Conservation (phyloP, 2,329 filamentous ascomycete genomes). For the Uncinocarpus reesii region DNA sequence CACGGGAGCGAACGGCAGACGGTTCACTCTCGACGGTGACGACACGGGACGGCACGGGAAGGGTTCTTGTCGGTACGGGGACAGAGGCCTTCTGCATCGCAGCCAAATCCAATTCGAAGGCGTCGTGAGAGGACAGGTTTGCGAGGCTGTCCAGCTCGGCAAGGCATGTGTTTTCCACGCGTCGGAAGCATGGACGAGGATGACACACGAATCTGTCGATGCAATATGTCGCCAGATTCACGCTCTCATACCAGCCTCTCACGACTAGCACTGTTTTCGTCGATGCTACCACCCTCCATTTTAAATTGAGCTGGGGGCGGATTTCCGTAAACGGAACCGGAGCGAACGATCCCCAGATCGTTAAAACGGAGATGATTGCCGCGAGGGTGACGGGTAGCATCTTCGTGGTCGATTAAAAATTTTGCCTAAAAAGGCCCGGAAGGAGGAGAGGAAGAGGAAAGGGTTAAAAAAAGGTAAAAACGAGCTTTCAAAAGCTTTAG, state of each 20-base stretch:
- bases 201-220: too few relatives aligned
- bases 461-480: not conserved
- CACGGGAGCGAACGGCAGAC: not conserved
- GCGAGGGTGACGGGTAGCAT: conserved; percentile 20
- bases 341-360: conserved; percentile 21
- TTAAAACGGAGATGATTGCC: conserved; percentile 18
- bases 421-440: not conserved
- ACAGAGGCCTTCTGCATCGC: not conserved
- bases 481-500: not conserved
- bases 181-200: too few relatives aligned
- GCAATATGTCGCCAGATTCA: not conserved
- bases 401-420: conserved; percentile 9
- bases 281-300: not conserved
- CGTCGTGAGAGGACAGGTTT: not conserved
- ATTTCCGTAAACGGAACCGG: conserved; percentile 19
- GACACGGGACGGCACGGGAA: not conserved
- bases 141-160: not conserved
- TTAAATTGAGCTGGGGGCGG: conserved; percentile 18
- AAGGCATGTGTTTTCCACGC: too few relatives aligned
- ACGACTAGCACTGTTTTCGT: not conserved
- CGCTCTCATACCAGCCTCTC: not conserved
- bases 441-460: not conserved
- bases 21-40: not conserved
- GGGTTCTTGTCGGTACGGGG: not conserved
- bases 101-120: not conserved